Conservation (phyloP, 2,329 filamentous ascomycete species). For the Herpotrichia juniperi region DNA sequence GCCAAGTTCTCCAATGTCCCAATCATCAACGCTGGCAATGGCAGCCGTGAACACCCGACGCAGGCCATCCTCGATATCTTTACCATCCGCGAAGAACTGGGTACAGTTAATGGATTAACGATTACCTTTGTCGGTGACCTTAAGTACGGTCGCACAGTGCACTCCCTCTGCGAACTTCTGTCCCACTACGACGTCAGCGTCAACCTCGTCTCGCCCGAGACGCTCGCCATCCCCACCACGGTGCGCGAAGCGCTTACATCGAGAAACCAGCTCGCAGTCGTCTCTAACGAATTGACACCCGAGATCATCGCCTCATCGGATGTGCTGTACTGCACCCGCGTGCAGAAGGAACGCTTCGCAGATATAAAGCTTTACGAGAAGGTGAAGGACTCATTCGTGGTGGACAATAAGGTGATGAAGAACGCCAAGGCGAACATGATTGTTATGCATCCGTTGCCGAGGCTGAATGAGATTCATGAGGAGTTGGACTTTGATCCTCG, state of each 20-base stretch:
- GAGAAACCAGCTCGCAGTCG: conserved; percentile 77
- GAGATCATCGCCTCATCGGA: conserved; percentile 87
- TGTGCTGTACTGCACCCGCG: conserved; percentile 94
- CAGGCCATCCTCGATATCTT: conserved; percentile 98
- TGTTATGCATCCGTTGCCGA: conserved; percentile 92
- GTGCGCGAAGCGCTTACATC: conserved; percentile 74
- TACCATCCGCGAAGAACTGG: conserved; percentile 96
- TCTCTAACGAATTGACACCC: conserved; percentile 79
- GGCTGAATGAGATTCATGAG: conserved; percentile 90
- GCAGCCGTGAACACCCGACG: conserved; percentile 93
- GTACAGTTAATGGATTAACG: conserved; percentile 91
- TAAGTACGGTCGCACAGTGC: conserved; percentile 89
- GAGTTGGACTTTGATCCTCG: conserved; percentile 98
- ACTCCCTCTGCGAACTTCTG: conserved; percentile 92
- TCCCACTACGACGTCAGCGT: conserved; percentile 94
- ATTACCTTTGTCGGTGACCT: conserved; percentile 97
- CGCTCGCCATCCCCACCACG: conserved; percentile 75
- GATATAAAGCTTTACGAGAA: conserved; percentile 79
- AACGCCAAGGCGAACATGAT: conserved; percentile 92
- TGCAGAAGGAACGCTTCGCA: conserved; percentile 96
- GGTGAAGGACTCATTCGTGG: conserved; percentile 85
- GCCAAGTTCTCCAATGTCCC: conserved; percentile 88
- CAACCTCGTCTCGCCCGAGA: conserved; percentile 85
- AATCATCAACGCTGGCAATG: conserved; percentile 96
- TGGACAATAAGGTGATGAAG: conserved; percentile 89